A percentile compares a stretch with the other conserved stretches of the same genome.
Evolutionary conservation across 768 basidiomycete genomes (phyloP).

Genomic region (Lentinula aciculospora): DNA sequence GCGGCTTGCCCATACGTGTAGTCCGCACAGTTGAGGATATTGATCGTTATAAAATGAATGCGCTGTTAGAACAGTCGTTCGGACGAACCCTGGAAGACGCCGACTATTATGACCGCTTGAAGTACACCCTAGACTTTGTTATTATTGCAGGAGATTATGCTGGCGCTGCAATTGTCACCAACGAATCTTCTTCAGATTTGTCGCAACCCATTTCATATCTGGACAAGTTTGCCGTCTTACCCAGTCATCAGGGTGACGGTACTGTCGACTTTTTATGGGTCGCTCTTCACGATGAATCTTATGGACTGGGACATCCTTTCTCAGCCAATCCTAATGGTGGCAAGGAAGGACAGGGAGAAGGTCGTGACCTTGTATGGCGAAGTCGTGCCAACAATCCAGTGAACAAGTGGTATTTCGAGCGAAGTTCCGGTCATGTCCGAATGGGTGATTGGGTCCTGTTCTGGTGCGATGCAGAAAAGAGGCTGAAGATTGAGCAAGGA

Average conservation of each 20-base stretch:
- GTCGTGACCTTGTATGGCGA: slow-evolving; percentile 95
- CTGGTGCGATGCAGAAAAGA: slow-evolving; percentile 97
- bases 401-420: slow-evolving; percentile 99
- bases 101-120: slow-evolving; percentile 76
- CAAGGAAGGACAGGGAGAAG: slow-evolving; percentile 81
- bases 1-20: slow-evolving; percentile 83
- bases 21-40: slow-evolving; percentile 65
- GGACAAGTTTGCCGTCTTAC: slow-evolving; percentile 97
- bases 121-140: slow-evolving; percentile 78
- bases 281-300: slow-evolving; percentile 95
- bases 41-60: slow-evolving; percentile 68
- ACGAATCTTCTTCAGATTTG: slow-evolving; percentile 35
- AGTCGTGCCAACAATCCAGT: slow-evolving; percentile 90
- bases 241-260: slow-evolving; percentile 93
- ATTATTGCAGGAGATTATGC: slow-evolving; percentile 94
- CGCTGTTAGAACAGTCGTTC: slow-evolving; percentile 88
- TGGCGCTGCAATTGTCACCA: slow-evolving; percentile 91
- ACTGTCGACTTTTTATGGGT: slow-evolving; percentile 99
- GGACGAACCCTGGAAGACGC: slow-evolving; percentile 61
- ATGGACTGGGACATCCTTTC: slow-evolving; percentile 89
- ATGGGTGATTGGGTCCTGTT: slow-evolving; percentile 90
- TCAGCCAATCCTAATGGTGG: slow-evolving; percentile 96
- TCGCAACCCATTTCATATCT: slow-evolving; percentile 73
- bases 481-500: slow-evolving; percentile 64
- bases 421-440: slow-evolving; percentile 85